Base-by-base conservation (phyloP, 1,139 yeast species). In the Hyphopichia wangnamkhiaoensis region DNA sequence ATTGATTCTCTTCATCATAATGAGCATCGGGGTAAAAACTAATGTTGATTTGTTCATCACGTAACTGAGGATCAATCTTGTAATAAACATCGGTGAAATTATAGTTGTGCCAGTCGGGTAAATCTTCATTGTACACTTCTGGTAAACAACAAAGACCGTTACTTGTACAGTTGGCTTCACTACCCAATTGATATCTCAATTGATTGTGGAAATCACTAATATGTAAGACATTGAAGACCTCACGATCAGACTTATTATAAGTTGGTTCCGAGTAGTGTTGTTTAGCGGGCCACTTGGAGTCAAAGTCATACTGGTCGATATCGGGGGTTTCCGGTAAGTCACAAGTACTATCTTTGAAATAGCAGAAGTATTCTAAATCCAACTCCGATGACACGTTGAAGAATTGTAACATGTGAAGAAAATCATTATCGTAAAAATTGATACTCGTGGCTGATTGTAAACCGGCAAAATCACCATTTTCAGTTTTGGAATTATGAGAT, bases 151-250 rank as follows among this genome's bases (percentile, higher is more conserved):
- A 79, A 54, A 84, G 79, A 61, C 76, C 67, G 12, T 61, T 54
- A 23, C 60, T 56, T 3, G 81, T 58, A 58, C 89, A 82, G 51
- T 82, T 80, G 13, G 79, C 78, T 53, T 82, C 88, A 4, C 80
- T 56, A 16, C 85, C 86, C 13, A 75, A 65, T 2, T 69, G 58
- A 56, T 80, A 83, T 43, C 80, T 73, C 39, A 74, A 60, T 53
- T 81, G 79, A 36, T 80, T 59, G 53, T 83, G 90, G 61, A 82
- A 77, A 54, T 83, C 90, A 21, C 81, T 74, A 20, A 83, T 51
- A 50, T 83, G 90, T 43, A 82, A 63, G n/a, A 81, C 89, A 44
- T 80, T 79, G 58, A 82, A 79, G 7, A 46, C 47, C 14, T 58
- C 63, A 18, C 52, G 41, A 34, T 49, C 48, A 35, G 53, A 44